Conservation (phyloP, 257 asterid species). For the Solanum rostratum region DNA sequence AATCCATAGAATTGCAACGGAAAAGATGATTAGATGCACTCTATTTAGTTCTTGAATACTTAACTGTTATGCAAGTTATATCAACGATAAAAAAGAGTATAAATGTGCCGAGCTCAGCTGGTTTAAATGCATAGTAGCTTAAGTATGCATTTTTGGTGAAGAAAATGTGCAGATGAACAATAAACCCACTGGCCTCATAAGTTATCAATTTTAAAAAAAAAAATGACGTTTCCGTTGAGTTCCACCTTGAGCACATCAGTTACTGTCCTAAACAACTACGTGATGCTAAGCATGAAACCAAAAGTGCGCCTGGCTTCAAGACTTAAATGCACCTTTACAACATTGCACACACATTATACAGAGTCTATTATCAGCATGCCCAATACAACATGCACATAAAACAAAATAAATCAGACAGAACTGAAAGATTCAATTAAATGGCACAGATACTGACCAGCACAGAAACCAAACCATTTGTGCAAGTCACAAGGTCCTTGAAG, state of each 20-base stretch:
- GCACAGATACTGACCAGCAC: constrained; percentile 53
- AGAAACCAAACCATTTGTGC: constrained; percentile 84
- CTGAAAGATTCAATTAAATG: constrained; percentile 5
- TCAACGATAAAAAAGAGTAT: background rate
- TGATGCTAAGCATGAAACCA: background rate
- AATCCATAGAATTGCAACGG: background rate
- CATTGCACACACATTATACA: background rate
- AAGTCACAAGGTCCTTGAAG: constrained; percentile 74
- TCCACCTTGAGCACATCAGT: background rate
- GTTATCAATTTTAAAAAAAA: background rate
- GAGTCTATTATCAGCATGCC: background rate
- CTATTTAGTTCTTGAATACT: background rate
- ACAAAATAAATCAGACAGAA: background rate
- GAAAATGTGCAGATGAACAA: background rate
- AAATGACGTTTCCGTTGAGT: background rate
- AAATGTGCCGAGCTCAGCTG: background rate
- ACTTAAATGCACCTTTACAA: background rate
- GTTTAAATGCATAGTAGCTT: background rate
- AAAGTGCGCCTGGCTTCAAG: background rate
- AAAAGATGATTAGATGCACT: background rate
- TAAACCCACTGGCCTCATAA: background rate
- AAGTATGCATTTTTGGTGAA: background rate
- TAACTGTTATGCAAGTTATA: background rate
- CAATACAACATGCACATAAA: background rate
- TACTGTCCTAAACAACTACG: background rate